phyloP scores from a whole-genome alignment of 2,329 filamentous ascomycete genomes.

The Sporothrix dimorphospora region DNA sequence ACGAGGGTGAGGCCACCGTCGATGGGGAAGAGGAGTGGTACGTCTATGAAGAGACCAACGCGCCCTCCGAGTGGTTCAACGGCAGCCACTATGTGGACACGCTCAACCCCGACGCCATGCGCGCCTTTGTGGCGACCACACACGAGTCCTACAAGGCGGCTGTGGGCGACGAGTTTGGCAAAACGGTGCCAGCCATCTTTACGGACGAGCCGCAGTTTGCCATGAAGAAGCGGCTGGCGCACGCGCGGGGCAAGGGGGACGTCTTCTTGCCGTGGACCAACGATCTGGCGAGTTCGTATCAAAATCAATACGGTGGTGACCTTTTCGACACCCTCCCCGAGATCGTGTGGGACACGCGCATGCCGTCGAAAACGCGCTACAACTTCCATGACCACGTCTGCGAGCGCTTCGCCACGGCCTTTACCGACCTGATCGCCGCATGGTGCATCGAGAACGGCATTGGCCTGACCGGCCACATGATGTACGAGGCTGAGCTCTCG shows the following conservation, averaged over 20 bases:
- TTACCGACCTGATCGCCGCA: neutral
- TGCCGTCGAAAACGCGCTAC: neutral
- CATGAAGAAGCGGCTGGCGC: constrained; percentile 10
- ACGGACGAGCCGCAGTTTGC: constrained; percentile 15
- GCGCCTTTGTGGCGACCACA: constrained; percentile 1
- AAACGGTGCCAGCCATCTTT: constrained; percentile 1
- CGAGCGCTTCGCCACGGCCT: neutral
- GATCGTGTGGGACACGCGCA: neutral
- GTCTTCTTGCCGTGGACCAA: constrained; percentile 10
- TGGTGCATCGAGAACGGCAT: constrained; percentile 9
- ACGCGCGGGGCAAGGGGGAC: neutral
- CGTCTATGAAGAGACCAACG: constrained; percentile 6
- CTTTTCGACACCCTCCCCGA: neutral
- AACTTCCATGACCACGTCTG: constrained; percentile 18
- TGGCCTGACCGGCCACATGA: constrained; percentile 9
- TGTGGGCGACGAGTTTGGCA: constrained; percentile 4
- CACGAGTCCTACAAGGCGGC: constrained; percentile 1
- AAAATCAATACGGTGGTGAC: neutral
- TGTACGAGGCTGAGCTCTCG: neutral
- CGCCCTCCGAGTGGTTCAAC: constrained; percentile 5
- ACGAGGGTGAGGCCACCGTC: neutral
- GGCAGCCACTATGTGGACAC: constrained; percentile 10
- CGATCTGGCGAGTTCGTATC: neutral
- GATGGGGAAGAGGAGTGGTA: neutral
- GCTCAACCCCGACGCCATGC: neutral